Evolutionary conservation across 2,329 filamentous ascomycete species (phyloP).

Genomic region (Colletotrichum incanum): DNA sequence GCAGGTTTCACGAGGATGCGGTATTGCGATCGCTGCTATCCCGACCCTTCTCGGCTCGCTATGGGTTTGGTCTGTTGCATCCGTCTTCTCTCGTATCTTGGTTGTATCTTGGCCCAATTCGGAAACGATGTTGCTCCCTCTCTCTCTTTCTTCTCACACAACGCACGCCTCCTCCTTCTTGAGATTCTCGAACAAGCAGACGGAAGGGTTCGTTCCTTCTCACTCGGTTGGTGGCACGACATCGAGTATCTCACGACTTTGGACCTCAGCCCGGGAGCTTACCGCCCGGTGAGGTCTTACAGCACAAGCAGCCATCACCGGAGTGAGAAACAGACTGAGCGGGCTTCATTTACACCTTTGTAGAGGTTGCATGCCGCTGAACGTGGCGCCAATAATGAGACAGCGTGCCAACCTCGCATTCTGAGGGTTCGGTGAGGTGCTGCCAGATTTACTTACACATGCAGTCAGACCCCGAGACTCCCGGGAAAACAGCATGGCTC

Average conservation of each 20-base stretch:
- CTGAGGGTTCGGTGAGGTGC: constrained; percentile 1
- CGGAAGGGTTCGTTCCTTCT: neutral
- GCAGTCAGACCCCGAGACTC: constrained; percentile 27
- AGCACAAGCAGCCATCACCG: constrained; percentile 1
- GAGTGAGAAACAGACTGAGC: neutral
- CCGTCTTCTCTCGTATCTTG: neutral
- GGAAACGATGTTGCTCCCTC: neutral
- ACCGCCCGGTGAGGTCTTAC: constrained; percentile 12
- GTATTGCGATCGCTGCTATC: neutral
- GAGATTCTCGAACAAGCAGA: too few relatives aligned
- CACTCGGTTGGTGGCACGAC: constrained; percentile 7
- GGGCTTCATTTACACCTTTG: neutral
- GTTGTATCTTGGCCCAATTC: neutral
- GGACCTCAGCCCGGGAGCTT: neutral
- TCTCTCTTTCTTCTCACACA: constrained; percentile 9
- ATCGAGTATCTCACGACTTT: neutral
- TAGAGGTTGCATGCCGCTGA: neutral
- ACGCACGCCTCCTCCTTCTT: neutral
- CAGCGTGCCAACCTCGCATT: constrained; percentile 13
- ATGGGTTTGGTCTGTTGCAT: neutral
- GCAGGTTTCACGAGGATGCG: neutral
- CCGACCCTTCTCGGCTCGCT: neutral
- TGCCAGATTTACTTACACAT: constrained; percentile 31
- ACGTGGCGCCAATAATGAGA: constrained; percentile 1
- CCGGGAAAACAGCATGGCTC: neutral